phyloP scores from a whole-genome alignment of 202 grass and related monocot species.

The Schoenoplectus tabernaemontani region DNA sequence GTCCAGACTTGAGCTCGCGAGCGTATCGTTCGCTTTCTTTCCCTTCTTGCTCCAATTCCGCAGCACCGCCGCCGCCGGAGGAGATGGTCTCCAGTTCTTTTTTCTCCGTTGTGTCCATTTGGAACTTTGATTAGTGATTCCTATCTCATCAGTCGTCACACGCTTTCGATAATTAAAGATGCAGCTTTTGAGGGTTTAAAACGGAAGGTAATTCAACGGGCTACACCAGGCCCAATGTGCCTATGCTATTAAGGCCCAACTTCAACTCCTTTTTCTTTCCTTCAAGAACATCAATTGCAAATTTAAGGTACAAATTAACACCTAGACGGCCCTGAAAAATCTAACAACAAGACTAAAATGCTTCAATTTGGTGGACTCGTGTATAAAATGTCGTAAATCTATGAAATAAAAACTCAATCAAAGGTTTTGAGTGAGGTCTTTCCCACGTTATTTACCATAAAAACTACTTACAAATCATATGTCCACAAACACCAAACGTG shows the following conservation, averaged over 20 bases:
- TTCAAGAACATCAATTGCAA: not conserved
- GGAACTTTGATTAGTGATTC: slow-evolving; percentile 33
- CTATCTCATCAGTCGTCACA: not conserved
- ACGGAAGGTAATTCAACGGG: not conserved
- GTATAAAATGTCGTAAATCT: no score
- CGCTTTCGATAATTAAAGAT: not conserved
- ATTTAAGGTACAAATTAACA: not conserved
- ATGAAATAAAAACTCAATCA: not conserved
- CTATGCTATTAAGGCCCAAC: not conserved
- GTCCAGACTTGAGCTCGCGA: slow-evolving; percentile 72
- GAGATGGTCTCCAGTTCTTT: slow-evolving; percentile 27
- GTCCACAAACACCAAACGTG: not conserved
- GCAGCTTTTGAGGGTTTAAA: not conserved
- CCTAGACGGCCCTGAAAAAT: no score
- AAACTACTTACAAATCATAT: not conserved
- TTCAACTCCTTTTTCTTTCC: not conserved
- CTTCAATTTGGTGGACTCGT: no score
- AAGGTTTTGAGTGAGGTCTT: not conserved
- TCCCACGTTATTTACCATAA: not conserved
- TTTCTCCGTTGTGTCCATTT: slow-evolving; percentile 39
- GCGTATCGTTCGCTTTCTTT: slow-evolving; percentile 62
- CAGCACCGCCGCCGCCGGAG: slow-evolving; percentile 22
- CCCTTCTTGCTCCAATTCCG: slow-evolving; percentile 28
- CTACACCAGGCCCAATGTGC: no score
- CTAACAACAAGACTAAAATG: no score